Evolutionary conservation across 2,329 filamentous ascomycete species (phyloP), one percentile per base, ranked within the genome.

Genomic region (Fusarium nematophilum): DNA sequence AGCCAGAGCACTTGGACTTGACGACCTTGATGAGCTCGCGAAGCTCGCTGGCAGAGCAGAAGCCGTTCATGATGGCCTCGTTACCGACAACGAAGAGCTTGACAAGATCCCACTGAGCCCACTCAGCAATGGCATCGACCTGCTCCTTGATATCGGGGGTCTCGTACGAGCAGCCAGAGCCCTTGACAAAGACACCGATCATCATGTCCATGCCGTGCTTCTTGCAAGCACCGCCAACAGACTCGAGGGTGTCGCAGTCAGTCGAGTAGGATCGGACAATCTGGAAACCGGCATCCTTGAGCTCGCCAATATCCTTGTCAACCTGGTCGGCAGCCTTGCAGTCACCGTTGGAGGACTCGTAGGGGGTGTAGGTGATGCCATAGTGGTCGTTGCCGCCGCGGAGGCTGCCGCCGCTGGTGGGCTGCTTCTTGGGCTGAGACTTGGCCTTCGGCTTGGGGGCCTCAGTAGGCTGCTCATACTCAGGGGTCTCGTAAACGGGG

Each of bases 1-100:
- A 97, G 66, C 89, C 90, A 59, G 84, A 83, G 83, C 94, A 89
- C 71, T 84, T 76, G 53, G 77, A 56, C 81, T 89, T 89, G 82
- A 87, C 84, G 60, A 85, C 79, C 65, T 73, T 73, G 78, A 98
- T 90, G 77, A 96, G 92, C 36, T 73, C 68, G 59, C 83, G 86
- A 50, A 98, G 90, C 70, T 89, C 79, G 26, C 70, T 46, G 29
- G 89, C 85, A 50, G 83, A 78, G 80, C 84, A 86, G 83, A 84
- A 88, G 60, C 85, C 84, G 80, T 90, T 87, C 83, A 91, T 90
- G 75, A 97, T 80, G 67, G 90, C 89, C 84, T 98, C 94, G 83
- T 98, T 98, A 78, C 92, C 93, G 65, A 96, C 85, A 26, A 95
- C 90, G 64, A 96, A 81, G 69, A 96, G 86, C 73, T 90, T 85